These are phyloP conservation scores for Vitis hybrid DNA, from an alignment of 177 flowering plant genomes.

Conservation along the genomic window DNA sequence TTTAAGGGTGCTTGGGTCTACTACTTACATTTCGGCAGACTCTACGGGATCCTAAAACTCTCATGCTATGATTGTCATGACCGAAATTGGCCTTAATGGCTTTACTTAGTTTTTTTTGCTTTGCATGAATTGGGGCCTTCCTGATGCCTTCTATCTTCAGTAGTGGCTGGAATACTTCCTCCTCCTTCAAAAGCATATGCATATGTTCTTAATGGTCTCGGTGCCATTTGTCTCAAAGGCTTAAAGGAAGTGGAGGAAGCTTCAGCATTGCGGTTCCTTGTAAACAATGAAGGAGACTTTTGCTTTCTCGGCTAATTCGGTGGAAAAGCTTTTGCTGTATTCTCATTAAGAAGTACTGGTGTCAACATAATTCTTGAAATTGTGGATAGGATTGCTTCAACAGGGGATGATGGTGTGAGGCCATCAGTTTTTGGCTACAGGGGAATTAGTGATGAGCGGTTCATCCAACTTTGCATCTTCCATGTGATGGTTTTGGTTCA, in stretches of 20 bases:
- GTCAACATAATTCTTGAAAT: slow-evolving; percentile 94
- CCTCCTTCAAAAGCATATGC: slow-evolving; percentile 89
- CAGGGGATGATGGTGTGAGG: slow-evolving; percentile 43
- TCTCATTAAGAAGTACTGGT: slow-evolving; percentile 81
- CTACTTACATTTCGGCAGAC: slow-evolving; percentile 85
- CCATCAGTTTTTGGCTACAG: slow-evolving; percentile 42
- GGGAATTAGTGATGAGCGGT: slow-evolving; percentile 74
- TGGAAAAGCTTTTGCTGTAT: slow-evolving; percentile 93
- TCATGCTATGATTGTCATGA: slow-evolving; percentile 93
- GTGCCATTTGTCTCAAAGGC: slow-evolving; percentile 96
- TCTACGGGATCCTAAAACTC: slow-evolving; percentile 60
- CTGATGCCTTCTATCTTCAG: slow-evolving; percentile 86
- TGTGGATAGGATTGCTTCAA: slow-evolving; percentile 59
- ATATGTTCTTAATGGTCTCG: slow-evolving; percentile 91
- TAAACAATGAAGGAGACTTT: slow-evolving; percentile 88
- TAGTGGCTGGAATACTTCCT: slow-evolving; percentile 73
- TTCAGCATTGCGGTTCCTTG: slow-evolving; percentile 72
- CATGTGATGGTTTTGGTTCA: slow-evolving; percentile 97
- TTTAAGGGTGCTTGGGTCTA: slow-evolving; percentile 96
- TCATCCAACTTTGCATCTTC: slow-evolving; percentile 72
- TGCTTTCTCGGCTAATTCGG: slow-evolving; percentile 89
- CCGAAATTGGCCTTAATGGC: slow-evolving; percentile 95
- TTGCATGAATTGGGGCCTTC: slow-evolving; percentile 90
- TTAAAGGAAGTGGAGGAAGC: slow-evolving; percentile 84
- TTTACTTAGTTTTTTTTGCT: slow-evolving; percentile 70